Base-by-base conservation (phyloP, 1,139 yeast species). In the Hyphopichia burtonii region DNA sequence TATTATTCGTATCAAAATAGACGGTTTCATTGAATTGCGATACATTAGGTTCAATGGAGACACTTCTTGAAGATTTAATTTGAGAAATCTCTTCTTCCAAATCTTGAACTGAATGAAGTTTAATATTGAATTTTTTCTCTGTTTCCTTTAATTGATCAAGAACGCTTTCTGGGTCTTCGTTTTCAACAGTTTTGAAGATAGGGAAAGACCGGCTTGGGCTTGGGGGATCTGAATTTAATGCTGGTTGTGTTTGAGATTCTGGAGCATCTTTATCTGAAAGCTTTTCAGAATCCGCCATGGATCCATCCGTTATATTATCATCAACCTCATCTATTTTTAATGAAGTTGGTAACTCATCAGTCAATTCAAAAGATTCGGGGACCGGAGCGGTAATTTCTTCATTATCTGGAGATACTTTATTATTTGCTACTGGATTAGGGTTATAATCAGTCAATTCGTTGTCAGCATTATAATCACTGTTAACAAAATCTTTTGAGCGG, bases 81-180 rank as follows among this genome's bases (percentile, higher is more conserved):
- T 33, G 36, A 17, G 36, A 38, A 15, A 59, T 22, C 39, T 57
- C 56, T 23, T 52, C 50, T 42, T 63, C 66, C 37, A 68, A 54
- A 18, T 61, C 64, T 1, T 54, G 54, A 12, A 68, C 65, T 1
- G 74, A 61, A 31, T 53, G 52, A 34, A 72, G 56, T 39, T 59
- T 59, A 19, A 72, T 51, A 25, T 68, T 54, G 45, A 54, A 71
- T 40, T 59, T 68, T 34, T 51, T 48, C 42, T 70, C 74, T 0
- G 69, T 63, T 20, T 57, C 60, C 38, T 55, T 58, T 31, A 72
- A 57, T 31, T 65, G 54, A 23, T 51, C 43, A 31, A 72, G 53
- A 2, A 60, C 55, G 0, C 44, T 56, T 38, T 61, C 63, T 1
- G 74, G 72, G 6, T 59, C 56, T 42, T 71, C 76, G 16, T 54